These are phyloP conservation scores for Tetracentron sinense DNA, from an alignment of 164 flowering plant genomes.

Conservation along the genomic window DNA sequence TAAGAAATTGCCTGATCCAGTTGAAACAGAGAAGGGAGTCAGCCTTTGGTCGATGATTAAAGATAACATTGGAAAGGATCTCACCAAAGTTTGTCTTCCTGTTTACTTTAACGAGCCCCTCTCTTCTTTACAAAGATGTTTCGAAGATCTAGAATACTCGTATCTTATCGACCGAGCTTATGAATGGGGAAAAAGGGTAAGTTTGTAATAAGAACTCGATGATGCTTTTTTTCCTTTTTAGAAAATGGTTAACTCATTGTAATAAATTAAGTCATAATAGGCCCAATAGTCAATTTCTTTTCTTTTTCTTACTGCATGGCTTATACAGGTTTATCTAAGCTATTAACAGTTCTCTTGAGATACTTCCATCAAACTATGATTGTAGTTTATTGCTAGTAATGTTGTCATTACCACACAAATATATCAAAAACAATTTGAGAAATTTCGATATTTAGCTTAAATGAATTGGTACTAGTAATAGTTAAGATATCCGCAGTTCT, in stretches of 20 bases:
- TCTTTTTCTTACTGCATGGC: no score
- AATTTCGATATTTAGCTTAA: no score
- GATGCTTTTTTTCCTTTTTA: no score
- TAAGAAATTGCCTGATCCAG: constrained; percentile 89
- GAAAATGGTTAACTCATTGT: no score
- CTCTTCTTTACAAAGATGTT: constrained; percentile 90
- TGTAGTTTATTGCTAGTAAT: no score
- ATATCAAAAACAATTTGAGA: no score
- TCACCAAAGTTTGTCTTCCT: constrained; percentile 92
- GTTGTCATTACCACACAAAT: no score
- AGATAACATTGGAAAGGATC: constrained; percentile 92
- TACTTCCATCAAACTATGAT: no score
- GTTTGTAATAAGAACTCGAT: constrained; percentile 15
- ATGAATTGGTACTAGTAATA: not conserved
- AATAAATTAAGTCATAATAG: not conserved
- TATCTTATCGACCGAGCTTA: constrained; percentile 86
- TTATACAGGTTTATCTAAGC: no score
- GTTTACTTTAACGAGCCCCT: constrained; percentile 93
- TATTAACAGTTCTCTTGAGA: not conserved
- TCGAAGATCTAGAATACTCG: constrained; percentile 94
- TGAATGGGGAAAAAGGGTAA: constrained; percentile 90
- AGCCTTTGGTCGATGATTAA: constrained; percentile 98
- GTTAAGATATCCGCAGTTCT: not conserved
- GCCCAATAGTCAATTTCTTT: no score
- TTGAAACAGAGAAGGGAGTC: constrained; percentile 90